phyloP scores from a whole-genome alignment of 495 filamentous ascomycete species.

The Hyaloscypha variabilis region DNA sequence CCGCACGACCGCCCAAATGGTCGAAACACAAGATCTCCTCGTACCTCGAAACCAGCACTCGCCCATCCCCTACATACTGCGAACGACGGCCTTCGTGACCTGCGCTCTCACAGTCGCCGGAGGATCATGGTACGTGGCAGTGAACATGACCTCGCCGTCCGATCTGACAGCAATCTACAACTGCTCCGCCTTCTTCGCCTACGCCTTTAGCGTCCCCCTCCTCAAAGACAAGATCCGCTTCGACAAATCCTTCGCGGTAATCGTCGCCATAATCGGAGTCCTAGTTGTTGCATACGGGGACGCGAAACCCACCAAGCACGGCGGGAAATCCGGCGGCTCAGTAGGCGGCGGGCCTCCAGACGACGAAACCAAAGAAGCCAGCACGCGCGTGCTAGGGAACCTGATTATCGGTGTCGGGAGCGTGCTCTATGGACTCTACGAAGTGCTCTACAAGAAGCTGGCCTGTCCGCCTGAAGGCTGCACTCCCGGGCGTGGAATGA shows the following conservation, averaged over 20 bases:
- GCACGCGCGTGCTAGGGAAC: constrained; percentile 75
- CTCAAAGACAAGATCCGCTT: constrained; percentile 78
- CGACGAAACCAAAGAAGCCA: constrained; percentile 38
- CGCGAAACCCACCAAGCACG: constrained; percentile 48
- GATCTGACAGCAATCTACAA: constrained; percentile 99
- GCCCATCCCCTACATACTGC: constrained; percentile 73
- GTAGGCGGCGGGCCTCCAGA: constrained; percentile 36
- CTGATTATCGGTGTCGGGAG: constrained; percentile 91
- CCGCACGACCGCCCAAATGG: constrained; percentile 83
- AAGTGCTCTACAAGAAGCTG: constrained; percentile 90
- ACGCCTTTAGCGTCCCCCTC: constrained; percentile 89
- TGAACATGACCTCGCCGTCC: constrained; percentile 86
- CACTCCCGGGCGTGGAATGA: constrained; percentile 76
- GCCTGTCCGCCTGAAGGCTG: constrained; percentile 92
- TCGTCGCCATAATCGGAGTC: constrained; percentile 84
- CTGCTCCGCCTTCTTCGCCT: constrained; percentile 98
- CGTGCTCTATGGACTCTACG: constrained; percentile 94
- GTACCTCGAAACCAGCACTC: constrained; percentile 54
- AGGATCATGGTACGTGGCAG: constrained; percentile 93
- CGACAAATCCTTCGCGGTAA: constrained; percentile 82
- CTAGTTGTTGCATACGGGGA: constrained; percentile 93
- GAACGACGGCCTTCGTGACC: constrained; percentile 79
- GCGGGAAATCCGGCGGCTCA: constrained; percentile 52
- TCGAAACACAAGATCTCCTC: constrained; percentile 66
- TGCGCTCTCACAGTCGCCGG: constrained; percentile 88